Conservation (phyloP, 75 land plant species). For the Pinus taeda region DNA sequence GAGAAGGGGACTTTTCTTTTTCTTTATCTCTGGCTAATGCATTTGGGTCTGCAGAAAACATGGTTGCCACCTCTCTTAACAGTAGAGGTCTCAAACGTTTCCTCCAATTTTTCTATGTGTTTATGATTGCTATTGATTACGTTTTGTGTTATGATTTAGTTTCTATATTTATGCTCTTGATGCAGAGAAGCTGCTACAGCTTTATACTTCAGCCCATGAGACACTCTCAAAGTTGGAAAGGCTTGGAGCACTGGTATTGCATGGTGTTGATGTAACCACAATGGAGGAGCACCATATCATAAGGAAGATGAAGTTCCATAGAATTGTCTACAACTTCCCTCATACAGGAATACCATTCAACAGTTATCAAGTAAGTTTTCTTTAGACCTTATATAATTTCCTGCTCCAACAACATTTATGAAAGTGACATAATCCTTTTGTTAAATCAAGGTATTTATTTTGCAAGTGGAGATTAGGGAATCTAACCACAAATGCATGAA, state of each 20-base stretch:
- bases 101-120: too few relatives aligned
- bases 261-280: conserved; percentile 30
- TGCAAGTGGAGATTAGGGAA: not conserved
- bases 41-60: conserved; percentile 29
- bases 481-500: not conserved
- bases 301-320: conserved; percentile 27
- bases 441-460: not conserved
- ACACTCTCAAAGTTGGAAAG: conserved; percentile 10
- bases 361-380: conserved; percentile 23
- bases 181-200: too few relatives aligned
- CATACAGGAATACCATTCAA: conserved; percentile 21
- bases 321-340: conserved; percentile 58
- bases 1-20: conserved; percentile 57
- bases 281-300: conserved; percentile 26
- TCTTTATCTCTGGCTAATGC: conserved; percentile 19
- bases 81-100: not conserved
- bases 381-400: not conserved
- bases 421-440: not conserved
- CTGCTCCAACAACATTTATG: not conserved
- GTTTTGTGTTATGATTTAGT: too few relatives aligned
- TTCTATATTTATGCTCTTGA: too few relatives aligned
- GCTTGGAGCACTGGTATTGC: conserved; percentile 18
- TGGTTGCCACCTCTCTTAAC: conserved; percentile 37
- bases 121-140: too few relatives aligned
- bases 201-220: too few relatives aligned